Base-by-base conservation (phyloP, 2,329 filamentous ascomycete species). In the Hymenoscyphus albidus region DNA sequence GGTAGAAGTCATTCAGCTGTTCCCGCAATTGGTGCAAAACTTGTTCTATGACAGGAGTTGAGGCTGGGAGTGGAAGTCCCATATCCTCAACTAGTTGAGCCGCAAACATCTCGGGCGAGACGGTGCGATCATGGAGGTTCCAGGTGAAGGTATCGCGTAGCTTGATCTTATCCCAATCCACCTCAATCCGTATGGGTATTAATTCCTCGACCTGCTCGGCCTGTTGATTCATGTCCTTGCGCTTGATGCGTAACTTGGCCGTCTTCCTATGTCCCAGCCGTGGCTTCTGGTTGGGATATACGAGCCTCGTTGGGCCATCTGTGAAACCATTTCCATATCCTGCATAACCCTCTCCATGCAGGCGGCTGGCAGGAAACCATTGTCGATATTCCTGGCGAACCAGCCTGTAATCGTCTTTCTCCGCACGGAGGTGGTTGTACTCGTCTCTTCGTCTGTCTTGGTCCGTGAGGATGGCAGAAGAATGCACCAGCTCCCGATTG, bases 91-190 rank as follows among this genome's bases (percentile, higher is more conserved):
- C 86, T 22, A 99, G 82, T 75, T 95, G 93, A 65, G 92, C 87
- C 0, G 93, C 91, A 76, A 98, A 98, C 12, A 95, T 77, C 64
- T 96, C 90, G 22, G 89, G 86, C 27, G 86, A 83, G 2, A 96
- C 85, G 13, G 95, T 84, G 65, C 93, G 89, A 76, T 99, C 95
- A 78, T 97, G 92, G 42, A 98, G 83, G 77, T 99, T 99, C 93
- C 94, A 99, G 2, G 95, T 98, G 71, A 99, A 97, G 0, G 95
- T 98, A 77, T 99, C 95, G 76, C 95, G 90, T 66, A 99, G 83
- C 78, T 95, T 95, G 72, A 98, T 86, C 80, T 96, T 97, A 70
- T 98, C 94, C 84, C 91, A 91, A 74, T 99, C 95, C 59, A 98
- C 91, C 72, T 99, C 95, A 62, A 99, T 80, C 58, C 95, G 87